Evolutionary conservation across 208 protist species (phyloP).

Genomic region (Balamuthia mandrillaris): DNA sequence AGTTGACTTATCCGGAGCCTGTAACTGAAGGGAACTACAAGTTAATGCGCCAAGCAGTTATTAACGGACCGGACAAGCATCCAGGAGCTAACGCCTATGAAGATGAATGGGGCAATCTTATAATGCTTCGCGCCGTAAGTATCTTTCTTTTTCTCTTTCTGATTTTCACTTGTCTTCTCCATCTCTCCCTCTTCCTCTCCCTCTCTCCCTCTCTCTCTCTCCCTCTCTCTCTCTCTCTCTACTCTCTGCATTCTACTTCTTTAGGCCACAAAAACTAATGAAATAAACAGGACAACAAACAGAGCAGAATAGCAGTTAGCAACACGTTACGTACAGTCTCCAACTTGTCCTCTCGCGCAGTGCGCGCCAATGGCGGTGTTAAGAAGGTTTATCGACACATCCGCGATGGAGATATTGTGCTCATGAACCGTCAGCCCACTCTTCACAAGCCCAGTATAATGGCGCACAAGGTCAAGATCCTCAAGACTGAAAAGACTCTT

Average conservation of each 20-base stretch:
- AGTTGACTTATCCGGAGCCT: slow-evolving; percentile 93
- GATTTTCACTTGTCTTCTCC: background rate
- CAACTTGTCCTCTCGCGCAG: too few relatives aligned
- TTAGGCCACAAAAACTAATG: too few relatives aligned
- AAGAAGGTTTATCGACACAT: slow-evolving; percentile 95
- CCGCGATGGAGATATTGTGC: slow-evolving; percentile 91
- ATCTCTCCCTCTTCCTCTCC: background rate
- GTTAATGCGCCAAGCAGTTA: slow-evolving; percentile 86
- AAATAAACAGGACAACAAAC: background rate
- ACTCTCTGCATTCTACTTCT: background rate
- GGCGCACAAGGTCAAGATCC: slow-evolving; percentile 87
- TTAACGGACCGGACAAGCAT: slow-evolving; percentile 94
- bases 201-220: background rate
- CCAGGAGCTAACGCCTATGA: slow-evolving; percentile 96
- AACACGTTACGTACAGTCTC: slow-evolving; percentile 32
- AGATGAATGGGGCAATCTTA: slow-evolving; percentile 66
- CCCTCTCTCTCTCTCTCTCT: background rate
- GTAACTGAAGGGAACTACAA: slow-evolving; percentile 79
- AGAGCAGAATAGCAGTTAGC: background rate
- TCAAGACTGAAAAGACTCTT: slow-evolving; percentile 89
- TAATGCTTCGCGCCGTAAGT: background rate
- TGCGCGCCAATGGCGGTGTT: background rate
- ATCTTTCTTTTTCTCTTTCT: background rate
- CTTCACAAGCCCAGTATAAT: slow-evolving; percentile 99
- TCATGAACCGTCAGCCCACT: slow-evolving; percentile 99